phyloP scores from a whole-genome alignment of 2,329 filamentous ascomycete genomes.

The Hypoxylon sp. region DNA sequence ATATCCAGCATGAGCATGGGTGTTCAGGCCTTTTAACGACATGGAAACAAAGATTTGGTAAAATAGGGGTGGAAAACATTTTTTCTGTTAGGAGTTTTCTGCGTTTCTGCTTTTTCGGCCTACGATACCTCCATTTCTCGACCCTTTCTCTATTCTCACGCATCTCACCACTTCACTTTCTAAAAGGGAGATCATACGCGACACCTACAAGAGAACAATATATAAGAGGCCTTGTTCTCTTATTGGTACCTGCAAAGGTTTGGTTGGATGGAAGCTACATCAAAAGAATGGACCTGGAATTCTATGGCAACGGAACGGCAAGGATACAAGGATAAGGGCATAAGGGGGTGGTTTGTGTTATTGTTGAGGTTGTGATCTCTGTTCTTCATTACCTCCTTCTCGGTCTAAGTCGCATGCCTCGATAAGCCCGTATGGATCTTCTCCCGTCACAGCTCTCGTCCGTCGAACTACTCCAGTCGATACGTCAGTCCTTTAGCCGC shows the following conservation, averaged over 20 bases:
- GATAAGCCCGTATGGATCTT: slow-evolving; percentile 7
- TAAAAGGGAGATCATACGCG: slow-evolving; percentile 27
- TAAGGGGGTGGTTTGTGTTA: slow-evolving; percentile 45
- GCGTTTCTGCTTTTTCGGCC: slow-evolving; percentile 42
- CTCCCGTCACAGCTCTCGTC: neutral
- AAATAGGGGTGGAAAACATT: slow-evolving; percentile 42
- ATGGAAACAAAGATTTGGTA: slow-evolving; percentile 49
- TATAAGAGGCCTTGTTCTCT: slow-evolving; percentile 41
- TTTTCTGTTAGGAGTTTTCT: slow-evolving; percentile 46
- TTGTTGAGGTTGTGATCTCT: slow-evolving; percentile 31
- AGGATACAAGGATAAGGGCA: slow-evolving; percentile 45
- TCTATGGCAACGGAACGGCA: slow-evolving; percentile 46
- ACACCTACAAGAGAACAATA: slow-evolving; percentile 43
- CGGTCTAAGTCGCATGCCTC: slow-evolving; percentile 17
- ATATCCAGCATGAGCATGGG: slow-evolving; percentile 57
- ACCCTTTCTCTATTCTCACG: slow-evolving; percentile 14
- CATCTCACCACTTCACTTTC: slow-evolving; percentile 6
- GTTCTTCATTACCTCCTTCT: slow-evolving; percentile 3
- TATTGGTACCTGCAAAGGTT: slow-evolving; percentile 42
- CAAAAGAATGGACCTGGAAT: slow-evolving; percentile 43
- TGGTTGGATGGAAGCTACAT: slow-evolving; percentile 37
- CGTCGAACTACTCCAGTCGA: neutral
- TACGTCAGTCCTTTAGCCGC: neutral
- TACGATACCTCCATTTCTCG: slow-evolving; percentile 40
- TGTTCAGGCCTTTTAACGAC: slow-evolving; percentile 56